These are phyloP conservation scores for Aureobasidium lini DNA, from an alignment of 2,329 filamentous ascomycete species.

Conservation along the genomic window DNA sequence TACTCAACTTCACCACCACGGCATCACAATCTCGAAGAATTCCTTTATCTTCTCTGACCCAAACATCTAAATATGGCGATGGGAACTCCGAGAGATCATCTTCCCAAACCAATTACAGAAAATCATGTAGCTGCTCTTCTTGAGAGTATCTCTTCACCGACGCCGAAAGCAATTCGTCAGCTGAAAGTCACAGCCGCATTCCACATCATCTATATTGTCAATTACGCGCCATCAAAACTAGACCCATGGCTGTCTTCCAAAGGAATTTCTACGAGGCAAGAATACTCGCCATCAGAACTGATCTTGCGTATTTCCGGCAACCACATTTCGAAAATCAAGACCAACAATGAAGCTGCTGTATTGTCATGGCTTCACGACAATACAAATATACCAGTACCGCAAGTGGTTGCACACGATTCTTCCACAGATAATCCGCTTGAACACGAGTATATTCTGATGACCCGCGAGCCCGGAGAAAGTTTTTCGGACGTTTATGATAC, in stretches of 20 bases:
- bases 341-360: background rate
- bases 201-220: background rate
- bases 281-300: background rate
- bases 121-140: too few relatives aligned
- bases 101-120: too few relatives aligned
- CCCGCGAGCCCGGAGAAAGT: background rate
- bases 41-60: too few relatives aligned
- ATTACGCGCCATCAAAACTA: background rate
- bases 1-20: too few relatives aligned
- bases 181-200: background rate
- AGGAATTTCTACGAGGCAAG: too few relatives aligned
- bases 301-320: background rate
- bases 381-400: background rate
- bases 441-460: background rate
- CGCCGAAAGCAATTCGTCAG: too few relatives aligned
- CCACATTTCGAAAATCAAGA: conserved; percentile 1
- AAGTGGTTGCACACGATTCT: background rate
- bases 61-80: too few relatives aligned
- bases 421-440: background rate
- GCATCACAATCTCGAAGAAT: too few relatives aligned
- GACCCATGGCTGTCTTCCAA: background rate
- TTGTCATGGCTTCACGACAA: background rate
- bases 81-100: too few relatives aligned
- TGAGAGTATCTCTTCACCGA: too few relatives aligned
- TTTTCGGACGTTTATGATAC: background rate